Evolutionary conservation across 225 moss, liverwort and hornwort species (phyloP), one percentile per base, ranked within the genome.

Genomic region (Rhytidiadelphus loreus): DNA sequence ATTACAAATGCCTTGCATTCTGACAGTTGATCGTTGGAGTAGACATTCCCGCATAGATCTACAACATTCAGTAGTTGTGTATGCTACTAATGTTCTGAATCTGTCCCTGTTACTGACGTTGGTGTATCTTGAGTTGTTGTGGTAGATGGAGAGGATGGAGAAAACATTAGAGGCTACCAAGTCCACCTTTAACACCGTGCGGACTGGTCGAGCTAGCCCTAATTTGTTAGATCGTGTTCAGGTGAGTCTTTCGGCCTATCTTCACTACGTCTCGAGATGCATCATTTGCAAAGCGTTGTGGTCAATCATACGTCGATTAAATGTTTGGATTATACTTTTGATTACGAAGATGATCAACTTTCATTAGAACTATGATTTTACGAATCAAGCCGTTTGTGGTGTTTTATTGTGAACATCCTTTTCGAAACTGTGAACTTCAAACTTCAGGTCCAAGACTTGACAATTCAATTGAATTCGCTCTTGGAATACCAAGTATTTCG

Each of bases 91-190:
- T 72, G 66, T 19, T 90, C 66, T 68, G 53, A 86, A 77, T 44
- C 10, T 77, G 20, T 52, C 44, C 26, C 63, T 79, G 78, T 39
- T 29, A n/a, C 82, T 82, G 87, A 90, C 72, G 72, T 78, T 82
- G 69, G 46, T 66, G 22, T 64, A 57, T 70, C 30, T 80, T 81
- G 89, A 59, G 64, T 57, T 87, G 77, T 86, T 73, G 30, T 83
- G 74, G 86, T 92, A 99, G 97, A 97, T 96, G 95, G 97, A 99
- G 88, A 95, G 97, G 86, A 99, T 99, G 99, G 99, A 99, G 77
- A 99, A 99, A 85, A 86, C 96, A 11, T 91, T 97, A 76, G 99
- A 99, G 89, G 65, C 95, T 29, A 96, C 97, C 79, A 97, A 91
- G 89, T 87, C 89, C 59, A 91, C 94, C 81, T 97, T 97, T 77